phyloP scores from a whole-genome alignment of 768 basidiomycete genomes.

The Lanmaoa pseudosensibilis region DNA sequence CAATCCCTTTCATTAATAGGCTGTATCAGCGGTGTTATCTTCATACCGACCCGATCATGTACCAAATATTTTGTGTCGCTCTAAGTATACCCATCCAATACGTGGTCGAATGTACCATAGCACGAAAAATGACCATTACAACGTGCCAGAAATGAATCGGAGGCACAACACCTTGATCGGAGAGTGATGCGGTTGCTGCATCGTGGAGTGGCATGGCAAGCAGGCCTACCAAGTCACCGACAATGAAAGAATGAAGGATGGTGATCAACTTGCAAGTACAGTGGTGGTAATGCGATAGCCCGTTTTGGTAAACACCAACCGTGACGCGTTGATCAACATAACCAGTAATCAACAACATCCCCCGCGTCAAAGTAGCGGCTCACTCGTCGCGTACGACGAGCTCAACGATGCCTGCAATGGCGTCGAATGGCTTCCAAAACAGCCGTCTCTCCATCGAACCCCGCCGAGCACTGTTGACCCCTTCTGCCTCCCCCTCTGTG shows the following conservation, averaged over 20 bases:
- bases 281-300: too few relatives aligned
- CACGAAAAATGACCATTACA: constrained; percentile 7
- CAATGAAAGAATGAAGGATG: too few relatives aligned
- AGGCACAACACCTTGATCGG: too few relatives aligned
- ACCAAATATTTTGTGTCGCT: constrained; percentile 1
- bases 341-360: constrained; percentile 5
- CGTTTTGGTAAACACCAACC: constrained; percentile 15
- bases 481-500: constrained; percentile 31
- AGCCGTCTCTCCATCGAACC: constrained; percentile 15
- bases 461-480: constrained; percentile 20
- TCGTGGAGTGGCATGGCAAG: too few relatives aligned
- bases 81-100: constrained; percentile 14
- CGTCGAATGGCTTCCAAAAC: background rate
- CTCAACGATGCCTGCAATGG: constrained; percentile 12
- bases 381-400: constrained; percentile 11
- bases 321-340: constrained; percentile 16
- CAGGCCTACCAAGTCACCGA: too few relatives aligned
- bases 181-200: too few relatives aligned
- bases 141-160: background rate
- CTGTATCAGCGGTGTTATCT: constrained; percentile 9
- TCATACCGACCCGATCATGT: constrained; percentile 14
- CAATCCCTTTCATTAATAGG: background rate
- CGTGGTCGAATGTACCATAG: constrained; percentile 17
- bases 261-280: too few relatives aligned
- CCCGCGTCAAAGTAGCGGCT: background rate